Percentiles rank a stretch among this genome's conserved stretches.
Conservation (phyloP, 495 filamentous ascomycete genomes). For the Penicillium pancosmium region DNA sequence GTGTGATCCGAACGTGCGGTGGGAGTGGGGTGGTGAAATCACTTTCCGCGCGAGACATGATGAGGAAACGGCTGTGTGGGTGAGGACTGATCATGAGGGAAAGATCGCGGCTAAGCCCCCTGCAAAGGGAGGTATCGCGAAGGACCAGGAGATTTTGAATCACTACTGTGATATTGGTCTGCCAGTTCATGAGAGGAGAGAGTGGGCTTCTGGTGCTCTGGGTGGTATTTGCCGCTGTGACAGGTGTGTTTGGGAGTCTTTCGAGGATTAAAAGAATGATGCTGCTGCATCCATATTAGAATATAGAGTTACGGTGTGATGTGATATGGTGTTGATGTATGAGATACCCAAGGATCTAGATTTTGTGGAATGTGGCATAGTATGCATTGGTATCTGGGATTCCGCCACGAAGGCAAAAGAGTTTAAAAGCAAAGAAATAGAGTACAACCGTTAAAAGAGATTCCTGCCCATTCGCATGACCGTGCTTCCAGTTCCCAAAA, state of each 20-base stretch:
- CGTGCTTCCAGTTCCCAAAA: background rate
- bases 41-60: conserved; percentile 56
- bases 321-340: background rate
- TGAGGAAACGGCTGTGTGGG: conserved; percentile 51
- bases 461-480: conserved; percentile 1
- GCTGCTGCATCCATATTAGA: background rate
- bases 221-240: conserved; percentile 84
- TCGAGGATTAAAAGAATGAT: conserved; percentile 17
- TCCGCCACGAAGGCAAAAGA: conserved; percentile 3
- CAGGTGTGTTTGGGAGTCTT: conserved; percentile 68
- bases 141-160: conserved; percentile 82
- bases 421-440: conserved; percentile 5
- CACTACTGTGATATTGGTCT: conserved; percentile 93
- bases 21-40: conserved; percentile 92
- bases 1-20: conserved; percentile 89
- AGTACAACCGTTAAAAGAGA: conserved; percentile 4
- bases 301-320: background rate
- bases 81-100: conserved; percentile 28
- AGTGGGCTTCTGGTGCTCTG: conserved; percentile 84
- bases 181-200: conserved; percentile 75
- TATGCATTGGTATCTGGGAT: conserved; percentile 11
- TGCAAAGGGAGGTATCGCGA: conserved; percentile 57
- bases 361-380: conserved; percentile 4
- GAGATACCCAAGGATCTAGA: conserved; percentile 14
- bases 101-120: conserved; percentile 24